phyloP scores from a whole-genome alignment of 805 yeast genomes.

The Tetrapisispora arboricola region DNA sequence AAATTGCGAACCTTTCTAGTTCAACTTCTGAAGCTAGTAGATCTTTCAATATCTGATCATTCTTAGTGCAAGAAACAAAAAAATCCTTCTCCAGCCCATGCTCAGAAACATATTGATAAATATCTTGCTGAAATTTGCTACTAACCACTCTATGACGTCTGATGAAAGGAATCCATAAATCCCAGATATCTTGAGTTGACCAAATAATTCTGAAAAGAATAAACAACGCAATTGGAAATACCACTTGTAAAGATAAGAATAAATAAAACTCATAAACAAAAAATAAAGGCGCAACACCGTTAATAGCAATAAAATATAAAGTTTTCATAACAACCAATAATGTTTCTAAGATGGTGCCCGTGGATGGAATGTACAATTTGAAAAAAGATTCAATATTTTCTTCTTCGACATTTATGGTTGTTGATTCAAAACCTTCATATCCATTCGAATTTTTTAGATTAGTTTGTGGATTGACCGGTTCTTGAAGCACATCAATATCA shows the following conservation, averaged over 20 bases:
- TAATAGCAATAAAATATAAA: conserved; percentile 1
- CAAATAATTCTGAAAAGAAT: conserved; percentile 10
- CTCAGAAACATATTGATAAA: background rate
- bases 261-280: conserved; percentile 1
- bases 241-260: background rate
- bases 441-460: background rate
- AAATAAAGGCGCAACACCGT: conserved; percentile 1
- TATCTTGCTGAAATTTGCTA: background rate
- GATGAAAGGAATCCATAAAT: conserved; percentile 19
- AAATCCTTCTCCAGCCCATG: background rate
- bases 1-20: background rate
- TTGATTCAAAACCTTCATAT: background rate
- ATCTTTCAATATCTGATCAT: background rate
- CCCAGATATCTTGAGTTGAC: conserved; percentile 19
- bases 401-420: background rate
- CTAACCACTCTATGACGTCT: conserved; percentile 2
- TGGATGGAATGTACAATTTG: background rate
- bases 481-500: conserved; percentile 1
- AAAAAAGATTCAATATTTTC: background rate
- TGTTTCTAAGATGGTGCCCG: background rate
- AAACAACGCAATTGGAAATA: background rate
- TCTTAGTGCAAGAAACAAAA: background rate
- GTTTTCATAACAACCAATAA: background rate
- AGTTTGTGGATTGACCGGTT: background rate
- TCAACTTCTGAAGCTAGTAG: background rate